A percentile compares a stretch with the other conserved stretches of the same genome.
Evolutionary conservation across 176 grass and related monocot species (phyloP).

Genomic region (Aegilops sharonensis): DNA sequence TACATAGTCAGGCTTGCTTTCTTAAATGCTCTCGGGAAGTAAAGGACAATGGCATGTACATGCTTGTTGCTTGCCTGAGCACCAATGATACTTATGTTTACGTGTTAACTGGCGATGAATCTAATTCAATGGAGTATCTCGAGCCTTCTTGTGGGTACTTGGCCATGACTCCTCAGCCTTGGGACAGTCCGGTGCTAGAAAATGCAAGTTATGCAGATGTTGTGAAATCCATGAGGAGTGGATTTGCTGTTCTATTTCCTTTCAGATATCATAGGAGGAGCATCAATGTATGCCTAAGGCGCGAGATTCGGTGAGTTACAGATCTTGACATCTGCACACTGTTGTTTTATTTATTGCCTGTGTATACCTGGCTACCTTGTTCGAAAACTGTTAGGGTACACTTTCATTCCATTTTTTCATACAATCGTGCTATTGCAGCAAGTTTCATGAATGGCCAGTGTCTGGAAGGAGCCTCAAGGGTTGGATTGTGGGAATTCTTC

Average conservation of each 20-base stretch:
- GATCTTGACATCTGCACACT: too few species aligned
- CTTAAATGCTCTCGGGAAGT: neutral
- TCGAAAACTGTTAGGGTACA: too few species aligned
- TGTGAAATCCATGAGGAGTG: neutral
- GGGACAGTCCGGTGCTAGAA: neutral
- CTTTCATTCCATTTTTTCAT: too few species aligned
- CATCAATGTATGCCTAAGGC: too few species aligned
- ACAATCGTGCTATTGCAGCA: too few species aligned
- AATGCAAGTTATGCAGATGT: constrained; percentile 19
- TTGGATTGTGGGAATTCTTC: too few species aligned
- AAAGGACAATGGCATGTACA: neutral
- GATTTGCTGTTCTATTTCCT: neutral
- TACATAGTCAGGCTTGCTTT: neutral
- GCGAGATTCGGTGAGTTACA: too few species aligned
- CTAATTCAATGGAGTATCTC: neutral
- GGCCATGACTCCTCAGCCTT: neutral
- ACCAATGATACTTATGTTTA: constrained; percentile 24
- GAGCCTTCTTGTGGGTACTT: constrained; percentile 32
- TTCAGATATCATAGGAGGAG: too few species aligned
- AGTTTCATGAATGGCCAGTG: too few species aligned
- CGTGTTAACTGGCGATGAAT: neutral
- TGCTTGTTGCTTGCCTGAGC: constrained; percentile 18
- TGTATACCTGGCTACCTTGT: too few species aligned
- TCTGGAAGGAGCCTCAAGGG: too few species aligned
- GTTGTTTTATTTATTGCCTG: too few species aligned